Evolutionary conservation across 805 yeast genomes (phyloP), one percentile per base, ranked within the genome.

Genomic region (Lipomyces starkeyi): DNA sequence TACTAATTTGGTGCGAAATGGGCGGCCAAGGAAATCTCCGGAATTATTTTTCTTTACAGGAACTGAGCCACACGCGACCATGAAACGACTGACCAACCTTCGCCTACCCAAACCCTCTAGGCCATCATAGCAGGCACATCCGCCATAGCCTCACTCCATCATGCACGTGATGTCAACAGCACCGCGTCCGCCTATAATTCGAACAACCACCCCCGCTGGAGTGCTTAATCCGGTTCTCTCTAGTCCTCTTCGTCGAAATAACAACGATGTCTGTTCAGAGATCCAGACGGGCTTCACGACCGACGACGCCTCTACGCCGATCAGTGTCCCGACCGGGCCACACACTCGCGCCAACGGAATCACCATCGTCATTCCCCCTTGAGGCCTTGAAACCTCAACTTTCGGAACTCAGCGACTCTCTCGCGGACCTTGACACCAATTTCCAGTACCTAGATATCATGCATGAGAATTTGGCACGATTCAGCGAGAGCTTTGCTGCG

Each of bases 401-500:
- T 20, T 58, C 71, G 14, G 81, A 78, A 68, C 71, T 78, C 43
- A 66, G 74, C 54, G 80, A 78, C 61, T 72, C 78, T 25, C 64
- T 79, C 63, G 75, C 76, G 2, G 88, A 86, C 25, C 79, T 91
- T 61, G 89, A 87, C 66, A 78, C 82, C 32, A 86, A 90, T 69
- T 81, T 90, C 78, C 80, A 82, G n/a, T 82, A 83, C 54, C 76
- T 91, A 52, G 85, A 85, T 62, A 78, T 78, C 61, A 83, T 89
- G 11, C 92, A 91, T 77, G 85, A 87, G 57, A 85, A 86, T 5
- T 78, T 93, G 25, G 82, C 83, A 2, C 80, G 82, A 35, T 88
- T 93, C 77, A 91, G 91, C 75, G 97, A 92, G 77, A 85, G 91
- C 1, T 86, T 93, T 73, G 87, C 91, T 0, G 82, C 93, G 53